A percentile compares a stretch with the other conserved stretches of the same genome.
Evolutionary conservation across 1,139 yeast species (phyloP).

Genomic region (Hansenula sp.): DNA sequence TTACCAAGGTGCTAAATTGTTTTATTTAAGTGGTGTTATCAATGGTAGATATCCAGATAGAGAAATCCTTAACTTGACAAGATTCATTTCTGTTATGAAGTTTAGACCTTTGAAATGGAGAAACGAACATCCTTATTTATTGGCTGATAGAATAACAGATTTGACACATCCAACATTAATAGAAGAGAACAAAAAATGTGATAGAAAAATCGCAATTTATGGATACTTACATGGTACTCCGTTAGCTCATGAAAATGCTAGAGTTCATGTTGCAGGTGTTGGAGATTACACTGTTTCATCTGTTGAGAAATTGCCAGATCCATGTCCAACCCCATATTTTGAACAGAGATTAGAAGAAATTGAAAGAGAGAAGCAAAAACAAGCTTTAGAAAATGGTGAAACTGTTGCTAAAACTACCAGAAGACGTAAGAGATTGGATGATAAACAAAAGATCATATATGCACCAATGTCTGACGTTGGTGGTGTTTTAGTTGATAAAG

Average conservation of each 20-base stretch:
- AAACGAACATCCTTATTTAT: constrained; percentile 92
- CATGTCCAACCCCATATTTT: constrained; percentile 95
- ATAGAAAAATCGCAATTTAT: constrained; percentile 85
- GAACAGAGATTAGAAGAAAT: constrained; percentile 82
- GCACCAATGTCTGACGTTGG: constrained; percentile 99
- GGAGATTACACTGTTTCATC: constrained; percentile 80
- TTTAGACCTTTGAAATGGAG: constrained; percentile 98
- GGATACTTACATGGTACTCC: constrained; percentile 97
- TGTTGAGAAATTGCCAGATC: constrained; percentile 92
- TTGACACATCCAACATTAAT: constrained; percentile 87
- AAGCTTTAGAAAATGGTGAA: constrained; percentile 56
- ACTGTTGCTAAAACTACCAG: constrained; percentile 48
- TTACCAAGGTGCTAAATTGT: constrained; percentile 95
- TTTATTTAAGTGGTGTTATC: constrained; percentile 91
- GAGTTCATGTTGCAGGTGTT: constrained; percentile 92
- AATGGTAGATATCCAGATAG: constrained; percentile 98
- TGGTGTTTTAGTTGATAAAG: constrained; percentile 94
- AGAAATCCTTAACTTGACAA: constrained; percentile 84
- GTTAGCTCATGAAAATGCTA: constrained; percentile 62
- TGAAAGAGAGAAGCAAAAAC: constrained; percentile 66
- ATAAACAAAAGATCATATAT: constrained; percentile 87
- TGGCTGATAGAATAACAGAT: constrained; percentile 93
- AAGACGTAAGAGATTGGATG: constrained; percentile 89
- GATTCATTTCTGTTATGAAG: constrained; percentile 96
- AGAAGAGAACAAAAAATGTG: constrained; percentile 76